Base-by-base conservation (phyloP, 2,329 filamentous ascomycete genomes). In the Chrysoporthe austroafricana region DNA sequence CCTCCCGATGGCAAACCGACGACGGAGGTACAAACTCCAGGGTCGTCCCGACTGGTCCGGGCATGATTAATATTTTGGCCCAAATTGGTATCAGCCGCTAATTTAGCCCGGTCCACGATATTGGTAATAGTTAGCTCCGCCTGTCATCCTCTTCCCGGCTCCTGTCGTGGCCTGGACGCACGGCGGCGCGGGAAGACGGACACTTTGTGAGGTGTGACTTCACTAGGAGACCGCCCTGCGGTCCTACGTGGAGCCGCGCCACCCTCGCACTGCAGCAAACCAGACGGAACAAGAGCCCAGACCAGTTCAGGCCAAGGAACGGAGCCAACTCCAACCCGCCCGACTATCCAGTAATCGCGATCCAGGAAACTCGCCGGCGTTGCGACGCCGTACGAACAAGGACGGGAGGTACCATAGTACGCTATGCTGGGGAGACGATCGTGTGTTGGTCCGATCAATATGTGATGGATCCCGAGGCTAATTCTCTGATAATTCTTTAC, bases 41-140 rank as follows among this genome's bases (percentile, higher is more conserved):
- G 36, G 54, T 57, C 3, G 54, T 56, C 18, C 18, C 54, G 34
- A n/a, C 16, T 57, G 14, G 54, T 54, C 54, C 18, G 34, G 7
- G 16, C 16, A 57, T 39, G 32, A 39, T 39, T 32, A 39, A 57
- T 57, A 57, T n/a, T 57, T 6, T 57, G 32, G 50, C 54, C 54
- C 7, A 57, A 57, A 39, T 1, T 32, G 54, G 54, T 39, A n/a
- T 57, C 54, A 57, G 34, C 54, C 54, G 34, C 54, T 57, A 57
- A 57, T 39, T 39, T 57, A 57, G 54, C 32, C 54, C 54, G 54
- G 54, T 57, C 54, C 54, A 57, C 54, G 54, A 57, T 57, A 57
- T 57, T 57, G 54, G 54, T 57, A 57, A 57, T 36, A 36, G 54
- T 18, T 57, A 57, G 54, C 54, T 57, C 34, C 54, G 54, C 54